Base-by-base conservation (phyloP, 2,329 filamentous ascomycete species). In the Xylariaceae sp. region DNA sequence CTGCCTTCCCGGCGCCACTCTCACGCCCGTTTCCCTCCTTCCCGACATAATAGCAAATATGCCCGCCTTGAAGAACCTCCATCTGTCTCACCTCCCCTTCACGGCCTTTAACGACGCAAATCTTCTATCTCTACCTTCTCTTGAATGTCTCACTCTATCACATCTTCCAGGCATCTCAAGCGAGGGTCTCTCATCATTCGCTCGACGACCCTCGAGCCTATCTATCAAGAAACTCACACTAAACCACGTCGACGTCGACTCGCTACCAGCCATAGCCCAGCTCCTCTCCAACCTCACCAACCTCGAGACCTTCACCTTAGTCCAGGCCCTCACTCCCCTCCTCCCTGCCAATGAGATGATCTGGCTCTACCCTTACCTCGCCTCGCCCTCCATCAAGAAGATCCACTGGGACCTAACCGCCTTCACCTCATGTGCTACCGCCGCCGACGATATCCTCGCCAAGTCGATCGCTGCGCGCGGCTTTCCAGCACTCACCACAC, bases 361-460 rank as follows among this genome's bases (percentile, higher is more conserved):
- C 42, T 80, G 76, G 67, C 73, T 83, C 48, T 81, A 81, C 62
- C 81, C 80, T 0, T 83, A 83, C 51, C 67, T 84, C 8, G 78
- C 78, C 0, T 82, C 76, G 0, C 42, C 55, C 1, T 76, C 71
- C 8, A 58, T 85, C 4, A 62, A 63, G 18, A 70, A 64, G 38
- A 65, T 85, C 3, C 80, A 84, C 61, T 85, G 81, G 81, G 80
- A 84, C 52, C 74, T 87, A 19, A 75, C 78, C 9, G 69, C 73
- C 4, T 77, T 85, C 35, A 69, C 89, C 7, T 78, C 83, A 1
- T 69, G 71, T 43, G 61, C 66, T 38, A 73, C 67, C 36, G 55
- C 63, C 6, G 79, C 83, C 2, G 80, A 83, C 37, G 67, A 71
- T 3, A 76, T 85, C 35, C 69, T 89, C 7, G 79, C 83, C 1